phyloP scores from a whole-genome alignment of 2,329 filamentous ascomycete species.

The Penicillium sp. region DNA sequence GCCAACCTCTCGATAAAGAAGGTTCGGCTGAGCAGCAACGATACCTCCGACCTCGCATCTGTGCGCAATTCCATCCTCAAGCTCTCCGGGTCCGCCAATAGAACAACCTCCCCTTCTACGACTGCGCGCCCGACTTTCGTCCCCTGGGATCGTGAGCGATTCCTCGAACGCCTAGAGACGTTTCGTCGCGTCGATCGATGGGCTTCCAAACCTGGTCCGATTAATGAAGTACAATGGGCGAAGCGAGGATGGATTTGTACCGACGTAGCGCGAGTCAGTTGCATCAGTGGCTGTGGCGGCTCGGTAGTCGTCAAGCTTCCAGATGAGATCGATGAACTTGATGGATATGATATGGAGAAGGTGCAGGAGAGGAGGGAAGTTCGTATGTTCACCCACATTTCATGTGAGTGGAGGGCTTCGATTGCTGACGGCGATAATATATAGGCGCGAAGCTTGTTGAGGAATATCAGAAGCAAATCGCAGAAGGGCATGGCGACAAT shows the following conservation, averaged over 20 bases:
- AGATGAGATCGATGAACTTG: conserved; percentile 61
- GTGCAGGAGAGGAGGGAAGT: conserved; percentile 46
- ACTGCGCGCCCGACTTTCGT: conserved; percentile 68
- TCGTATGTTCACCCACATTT: conserved; percentile 34
- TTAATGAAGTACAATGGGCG: conserved; percentile 92
- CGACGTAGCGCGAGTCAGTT: conserved; percentile 79
- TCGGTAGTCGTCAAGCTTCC: conserved; percentile 80
- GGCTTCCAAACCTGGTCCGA: conserved; percentile 84
- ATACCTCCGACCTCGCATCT: conserved; percentile 21
- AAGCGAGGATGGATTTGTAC: conserved; percentile 89
- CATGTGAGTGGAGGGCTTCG: neutral
- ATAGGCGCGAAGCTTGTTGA: conserved; percentile 67
- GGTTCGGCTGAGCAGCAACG: conserved; percentile 31
- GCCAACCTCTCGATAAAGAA: conserved; percentile 37
- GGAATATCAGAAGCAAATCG: conserved; percentile 72
- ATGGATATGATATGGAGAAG: conserved; percentile 47
- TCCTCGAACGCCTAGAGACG: conserved; percentile 77
- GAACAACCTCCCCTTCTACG: conserved; percentile 35
- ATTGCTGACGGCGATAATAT: conserved; percentile 17
- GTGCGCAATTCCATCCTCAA: conserved; percentile 30
- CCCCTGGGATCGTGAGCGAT: conserved; percentile 80
- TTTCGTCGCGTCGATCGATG: conserved; percentile 91
- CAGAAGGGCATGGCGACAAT: conserved; percentile 73
- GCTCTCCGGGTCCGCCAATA: conserved; percentile 27
- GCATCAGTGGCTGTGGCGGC: conserved; percentile 76